A percentile compares a stretch with the other conserved stretches of the same genome.
Evolutionary conservation across 306 rosid species (phyloP).

Genomic region (Cucumis sativus): DNA sequence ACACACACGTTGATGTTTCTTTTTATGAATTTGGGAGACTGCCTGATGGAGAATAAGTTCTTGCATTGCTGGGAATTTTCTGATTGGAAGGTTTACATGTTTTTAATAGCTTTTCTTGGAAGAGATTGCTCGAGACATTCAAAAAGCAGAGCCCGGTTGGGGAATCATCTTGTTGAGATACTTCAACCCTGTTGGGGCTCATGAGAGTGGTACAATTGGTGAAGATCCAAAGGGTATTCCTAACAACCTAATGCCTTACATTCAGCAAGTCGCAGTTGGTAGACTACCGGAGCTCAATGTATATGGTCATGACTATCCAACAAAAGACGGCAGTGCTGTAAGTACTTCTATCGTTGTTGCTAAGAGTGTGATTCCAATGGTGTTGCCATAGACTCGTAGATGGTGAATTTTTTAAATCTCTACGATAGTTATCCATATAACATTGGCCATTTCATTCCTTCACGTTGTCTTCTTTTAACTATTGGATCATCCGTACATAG

Average conservation of each 20-base stretch:
- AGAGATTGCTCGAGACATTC: constrained; percentile 76
- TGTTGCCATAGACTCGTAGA: neutral
- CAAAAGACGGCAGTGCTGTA: constrained; percentile 83
- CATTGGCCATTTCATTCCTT: neutral
- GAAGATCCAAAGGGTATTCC: constrained; percentile 97
- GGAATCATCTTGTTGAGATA: constrained; percentile 64
- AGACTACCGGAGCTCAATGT: constrained; percentile 83
- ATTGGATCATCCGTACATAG: neutral
- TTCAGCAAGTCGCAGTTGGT: constrained; percentile 90
- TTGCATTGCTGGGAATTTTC: neutral
- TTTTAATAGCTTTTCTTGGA: constrained; percentile 63
- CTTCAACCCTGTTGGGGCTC: constrained; percentile 97
- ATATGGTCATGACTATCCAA: constrained; percentile 76
- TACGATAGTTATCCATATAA: neutral
- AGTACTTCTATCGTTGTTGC: constrained; percentile 10
- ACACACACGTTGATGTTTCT: neutral
- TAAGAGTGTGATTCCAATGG: neutral
- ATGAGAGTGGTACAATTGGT: constrained; percentile 85
- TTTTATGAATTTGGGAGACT: neutral
- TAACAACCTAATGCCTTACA: constrained; percentile 91
- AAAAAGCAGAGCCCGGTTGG: constrained; percentile 82
- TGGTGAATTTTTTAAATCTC: neutral
- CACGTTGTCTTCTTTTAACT: neutral
- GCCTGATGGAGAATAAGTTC: neutral
- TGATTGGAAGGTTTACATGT: neutral